These are phyloP conservation scores for Hymenoscyphus scutula DNA, from an alignment of 2,329 filamentous ascomycete species.

Conservation along the genomic window DNA sequence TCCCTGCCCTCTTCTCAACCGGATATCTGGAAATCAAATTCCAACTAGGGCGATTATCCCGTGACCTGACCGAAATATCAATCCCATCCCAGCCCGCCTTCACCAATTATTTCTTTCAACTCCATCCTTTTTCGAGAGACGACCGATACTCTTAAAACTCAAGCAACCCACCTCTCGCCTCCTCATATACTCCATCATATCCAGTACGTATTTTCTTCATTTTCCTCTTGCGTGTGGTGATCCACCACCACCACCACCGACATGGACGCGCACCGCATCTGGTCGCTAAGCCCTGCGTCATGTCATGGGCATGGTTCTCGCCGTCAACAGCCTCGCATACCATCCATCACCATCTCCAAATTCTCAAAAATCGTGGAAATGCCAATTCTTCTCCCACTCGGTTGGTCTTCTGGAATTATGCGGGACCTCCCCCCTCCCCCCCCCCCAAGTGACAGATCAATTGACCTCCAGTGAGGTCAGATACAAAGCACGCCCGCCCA, in stretches of 20 bases:
- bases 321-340: neutral
- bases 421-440: too few relatives aligned
- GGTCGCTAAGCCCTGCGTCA: slow-evolving; percentile 11
- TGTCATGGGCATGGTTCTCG: neutral
- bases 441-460: neutral
- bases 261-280: neutral
- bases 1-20: neutral
- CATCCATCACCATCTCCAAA: neutral
- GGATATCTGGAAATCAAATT: slow-evolving; percentile 3
- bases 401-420: neutral
- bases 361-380: neutral
- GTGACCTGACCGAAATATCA: neutral
- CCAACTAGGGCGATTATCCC: neutral
- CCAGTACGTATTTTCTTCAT: neutral
- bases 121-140: neutral
- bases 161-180: neutral
- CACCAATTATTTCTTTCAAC: neutral
- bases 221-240: neutral
- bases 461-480: too few relatives aligned
- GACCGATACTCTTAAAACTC: neutral
- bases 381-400: neutral
- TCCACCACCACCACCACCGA: neutral
- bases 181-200: neutral
- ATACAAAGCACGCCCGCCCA: neutral
- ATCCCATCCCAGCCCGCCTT: neutral